A percentile compares a stretch with the other conserved stretches of the same genome.
Conservation (phyloP, 2,329 filamentous ascomycete species). For the Didymosphaeria variabile region DNA sequence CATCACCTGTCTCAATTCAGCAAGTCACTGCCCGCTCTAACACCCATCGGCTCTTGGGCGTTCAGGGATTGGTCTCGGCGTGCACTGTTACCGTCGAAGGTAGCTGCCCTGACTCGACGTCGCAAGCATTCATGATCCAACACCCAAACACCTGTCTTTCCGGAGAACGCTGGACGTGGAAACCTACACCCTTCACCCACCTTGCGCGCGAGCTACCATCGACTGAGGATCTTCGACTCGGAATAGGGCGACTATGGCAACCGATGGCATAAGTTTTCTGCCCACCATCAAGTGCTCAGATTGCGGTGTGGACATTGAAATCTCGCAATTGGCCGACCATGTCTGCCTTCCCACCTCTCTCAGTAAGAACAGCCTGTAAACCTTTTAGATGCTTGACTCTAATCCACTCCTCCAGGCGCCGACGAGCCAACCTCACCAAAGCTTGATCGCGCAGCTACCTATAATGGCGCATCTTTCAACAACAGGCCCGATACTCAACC, state of each 20-base stretch:
- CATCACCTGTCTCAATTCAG: constrained; percentile 41
- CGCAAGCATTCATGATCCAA: constrained; percentile 35
- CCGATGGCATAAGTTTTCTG: constrained; percentile 40
- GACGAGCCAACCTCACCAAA: constrained; percentile 30
- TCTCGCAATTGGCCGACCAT: constrained; percentile 87
- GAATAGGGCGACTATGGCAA: constrained; percentile 28
- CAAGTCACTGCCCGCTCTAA: constrained; percentile 34
- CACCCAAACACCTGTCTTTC: constrained; percentile 28
- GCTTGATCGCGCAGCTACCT: constrained; percentile 45
- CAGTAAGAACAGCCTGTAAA: constrained; percentile 52
- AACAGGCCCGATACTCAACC: constrained; percentile 35
- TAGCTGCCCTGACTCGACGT: constrained; percentile 28
- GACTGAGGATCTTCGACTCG: constrained; percentile 16
- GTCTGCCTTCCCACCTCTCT: constrained; percentile 65
- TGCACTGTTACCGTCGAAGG: constrained; percentile 17
- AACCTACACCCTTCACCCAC: constrained; percentile 9
- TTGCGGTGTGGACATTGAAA: constrained; percentile 72
- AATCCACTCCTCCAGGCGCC: neutral
- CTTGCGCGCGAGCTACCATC: constrained; percentile 18
- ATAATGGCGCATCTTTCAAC: constrained; percentile 38
- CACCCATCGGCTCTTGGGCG: constrained; percentile 37
- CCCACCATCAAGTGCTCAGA: constrained; percentile 52
- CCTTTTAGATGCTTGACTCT: neutral
- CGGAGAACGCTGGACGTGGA: constrained; percentile 28
- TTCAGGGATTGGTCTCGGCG: constrained; percentile 36